A percentile compares a stretch with the other conserved stretches of the same genome.
Conservation (phyloP, 2,329 filamentous ascomycete species). For the Colletotrichum sp. region DNA sequence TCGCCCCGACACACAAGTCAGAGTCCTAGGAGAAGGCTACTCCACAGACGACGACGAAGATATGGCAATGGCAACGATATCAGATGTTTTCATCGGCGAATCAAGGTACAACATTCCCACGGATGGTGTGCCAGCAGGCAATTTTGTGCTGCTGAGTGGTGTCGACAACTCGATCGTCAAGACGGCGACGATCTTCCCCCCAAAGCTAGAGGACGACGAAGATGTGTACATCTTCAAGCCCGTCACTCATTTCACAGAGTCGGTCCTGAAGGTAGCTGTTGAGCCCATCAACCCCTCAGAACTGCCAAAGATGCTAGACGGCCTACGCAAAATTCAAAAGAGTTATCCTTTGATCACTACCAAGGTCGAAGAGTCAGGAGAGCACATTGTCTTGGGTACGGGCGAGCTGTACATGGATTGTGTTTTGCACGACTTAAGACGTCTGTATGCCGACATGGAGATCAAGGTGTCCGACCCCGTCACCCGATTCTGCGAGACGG, state of each 20-base stretch:
- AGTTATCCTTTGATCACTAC: slow-evolving; percentile 95
- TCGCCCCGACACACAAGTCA: slow-evolving; percentile 79
- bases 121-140: slow-evolving; percentile 91
- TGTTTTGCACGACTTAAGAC: slow-evolving; percentile 90
- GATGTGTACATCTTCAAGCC: slow-evolving; percentile 96
- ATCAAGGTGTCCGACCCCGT: slow-evolving; percentile 98
- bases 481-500: slow-evolving; percentile 96
- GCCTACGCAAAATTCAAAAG: slow-evolving; percentile 95
- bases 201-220: slow-evolving; percentile 82
- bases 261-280: slow-evolving; percentile 95
- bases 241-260: slow-evolving; percentile 93
- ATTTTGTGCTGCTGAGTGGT: slow-evolving; percentile 88
- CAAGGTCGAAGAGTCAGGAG: slow-evolving; percentile 97
- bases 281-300: slow-evolving; percentile 98
- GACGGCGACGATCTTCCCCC: slow-evolving; percentile 86
- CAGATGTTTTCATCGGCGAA: slow-evolving; percentile 88
- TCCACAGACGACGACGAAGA: slow-evolving; percentile 98
- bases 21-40: slow-evolving; percentile 93
- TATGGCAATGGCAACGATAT: slow-evolving; percentile 86
- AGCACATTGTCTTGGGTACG: slow-evolving; percentile 93
- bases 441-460: slow-evolving; percentile 98
- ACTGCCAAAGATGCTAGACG: slow-evolving; percentile 97
- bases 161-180: slow-evolving; percentile 99
- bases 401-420: slow-evolving; percentile 99
- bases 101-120: slow-evolving; percentile 92